Evolutionary conservation across 2,329 filamentous ascomycete genomes (phyloP), one percentile per base, ranked within the genome.

Genomic region (Claviceps purpurea): DNA sequence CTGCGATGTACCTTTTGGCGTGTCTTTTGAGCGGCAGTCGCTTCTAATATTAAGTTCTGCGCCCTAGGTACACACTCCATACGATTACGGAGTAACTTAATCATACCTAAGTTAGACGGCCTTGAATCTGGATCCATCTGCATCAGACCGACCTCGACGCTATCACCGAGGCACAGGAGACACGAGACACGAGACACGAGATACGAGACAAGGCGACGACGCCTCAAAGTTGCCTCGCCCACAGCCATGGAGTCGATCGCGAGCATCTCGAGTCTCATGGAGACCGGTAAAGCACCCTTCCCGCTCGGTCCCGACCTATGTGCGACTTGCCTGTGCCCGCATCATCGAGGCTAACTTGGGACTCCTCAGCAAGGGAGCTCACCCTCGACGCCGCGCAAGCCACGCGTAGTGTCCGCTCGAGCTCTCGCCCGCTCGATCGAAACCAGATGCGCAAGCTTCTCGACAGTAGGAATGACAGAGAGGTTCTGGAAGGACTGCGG

Each of bases 321-420:
- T 10, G 10, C 30, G 30, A 11, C 10, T 34, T 34, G 3, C 30
- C 30, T 34, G 30, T 34, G 10, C 10, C 26, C 30, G 18, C 49
- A 5, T 11, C n/a, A 34, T 10, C 41, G 30, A 30, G 14, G 41
- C 49, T 50, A 50, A 50, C 20, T 44, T 18, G 13, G 24, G 49
- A 26, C 16, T 49, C 50, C 50, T 45, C 71, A 95, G 93, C 93
- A 65, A 86, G 93, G 70, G 93, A 97, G 71, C 84, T 98, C 65
- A 98, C 93, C 53, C 82, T 98, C 70, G 93, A 98, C 78, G 93
- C 93, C 59, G 91, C 93, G 61, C 88, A 90, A 68, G 88, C 89
- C 61, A 89, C 90, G 60, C 81, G 88, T 63, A 78, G 73, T 65
- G 75, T 77, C 55, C 75, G 81, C 55, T 75, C 76, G 59, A 74